Evolutionary conservation across 495 filamentous ascomycete species (phyloP).

Genomic region (Extremus antarcticus): DNA sequence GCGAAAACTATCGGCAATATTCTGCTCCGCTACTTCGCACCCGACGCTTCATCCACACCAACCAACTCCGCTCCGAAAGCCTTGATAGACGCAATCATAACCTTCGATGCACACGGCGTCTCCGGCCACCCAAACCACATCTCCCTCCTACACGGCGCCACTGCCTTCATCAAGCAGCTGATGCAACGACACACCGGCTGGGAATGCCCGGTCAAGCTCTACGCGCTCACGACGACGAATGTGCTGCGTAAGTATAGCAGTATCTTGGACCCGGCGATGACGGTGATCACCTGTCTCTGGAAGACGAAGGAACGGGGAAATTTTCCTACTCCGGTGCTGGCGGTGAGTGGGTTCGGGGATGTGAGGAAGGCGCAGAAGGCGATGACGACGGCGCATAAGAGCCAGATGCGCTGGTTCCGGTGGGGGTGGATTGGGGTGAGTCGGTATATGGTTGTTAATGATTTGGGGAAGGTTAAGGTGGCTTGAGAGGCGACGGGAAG

Average conservation of each 20-base stretch:
- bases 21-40: slow-evolving; percentile 58
- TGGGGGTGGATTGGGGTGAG: slow-evolving; percentile 91
- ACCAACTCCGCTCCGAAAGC: slow-evolving; percentile 32
- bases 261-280: slow-evolving; percentile 60
- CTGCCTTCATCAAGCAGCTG: slow-evolving; percentile 53
- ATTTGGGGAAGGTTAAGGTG: slow-evolving; percentile 57
- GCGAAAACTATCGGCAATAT: slow-evolving; percentile 54
- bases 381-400: slow-evolving; percentile 79
- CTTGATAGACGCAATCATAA: slow-evolving; percentile 71
- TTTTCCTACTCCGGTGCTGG: slow-evolving; percentile 48
- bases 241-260: slow-evolving; percentile 69
- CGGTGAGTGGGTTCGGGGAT: slow-evolving; percentile 51
- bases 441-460: slow-evolving; percentile 93
- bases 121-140: slow-evolving; percentile 87
- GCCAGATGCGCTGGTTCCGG: slow-evolving; percentile 97
- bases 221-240: slow-evolving; percentile 63
- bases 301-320: slow-evolving; percentile 28
- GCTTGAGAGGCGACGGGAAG: slow-evolving; percentile 8
- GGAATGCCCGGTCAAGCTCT: slow-evolving; percentile 63
- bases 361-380: slow-evolving; percentile 64
- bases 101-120: slow-evolving; percentile 72
- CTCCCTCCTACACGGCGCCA: slow-evolving; percentile 70
- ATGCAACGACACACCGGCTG: slow-evolving; percentile 55
- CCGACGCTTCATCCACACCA: slow-evolving; percentile 38
- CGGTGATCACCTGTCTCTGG: slow-evolving; percentile 39